Evolutionary conservation across 1,139 yeast species (phyloP), one percentile per base, ranked within the genome.

Genomic region (Wickerhamomyces sp.): DNA sequence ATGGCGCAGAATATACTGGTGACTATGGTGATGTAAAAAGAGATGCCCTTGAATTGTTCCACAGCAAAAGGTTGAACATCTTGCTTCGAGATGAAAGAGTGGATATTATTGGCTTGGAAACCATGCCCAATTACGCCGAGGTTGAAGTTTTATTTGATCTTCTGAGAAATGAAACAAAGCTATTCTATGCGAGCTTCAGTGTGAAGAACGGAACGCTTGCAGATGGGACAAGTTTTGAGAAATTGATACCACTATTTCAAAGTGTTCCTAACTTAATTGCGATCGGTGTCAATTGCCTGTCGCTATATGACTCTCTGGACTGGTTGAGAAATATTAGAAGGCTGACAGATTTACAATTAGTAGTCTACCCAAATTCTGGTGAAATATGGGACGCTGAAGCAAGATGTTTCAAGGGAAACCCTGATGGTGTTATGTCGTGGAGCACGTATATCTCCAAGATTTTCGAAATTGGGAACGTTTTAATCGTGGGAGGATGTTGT

Each of bases 1-100:
- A 76, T 44, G 88, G 88, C 1, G 66, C 78, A 1, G 91, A 82
- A 48, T 82, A 78, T 49, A 75, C 79, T 3, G 89, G 89, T 0
- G 62, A 70, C 23, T 82, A 82, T 48, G 41, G 39, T 3, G 18
- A 28, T 12, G 53, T 57, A 1, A 40, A 57, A 1, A 48, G 49
- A 18, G 53, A 51, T 3, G 57, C 57, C 9, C 51, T 80, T 35
- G 49, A 45, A 5, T 52, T 55, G 4, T 78, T 74, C 52, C 87
- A 82, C 51, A 33, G 46, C 13, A 71, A 70, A 8, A 58, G 81
- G 43, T 57, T 75, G 12, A 45, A 59, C 12, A 66, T 62, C 23
- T 59, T 75, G 28, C 42, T 61, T 12, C 32, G 44, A 2, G 57
- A 63, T 14, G 52, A 55, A 2, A 47, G 59, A 4, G 75, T 78